A percentile compares a stretch with the other conserved stretches of the same genome.
These are phyloP conservation scores for Xylaria intraflava DNA, from an alignment of 495 filamentous ascomycete genomes.

Conservation along the genomic window DNA sequence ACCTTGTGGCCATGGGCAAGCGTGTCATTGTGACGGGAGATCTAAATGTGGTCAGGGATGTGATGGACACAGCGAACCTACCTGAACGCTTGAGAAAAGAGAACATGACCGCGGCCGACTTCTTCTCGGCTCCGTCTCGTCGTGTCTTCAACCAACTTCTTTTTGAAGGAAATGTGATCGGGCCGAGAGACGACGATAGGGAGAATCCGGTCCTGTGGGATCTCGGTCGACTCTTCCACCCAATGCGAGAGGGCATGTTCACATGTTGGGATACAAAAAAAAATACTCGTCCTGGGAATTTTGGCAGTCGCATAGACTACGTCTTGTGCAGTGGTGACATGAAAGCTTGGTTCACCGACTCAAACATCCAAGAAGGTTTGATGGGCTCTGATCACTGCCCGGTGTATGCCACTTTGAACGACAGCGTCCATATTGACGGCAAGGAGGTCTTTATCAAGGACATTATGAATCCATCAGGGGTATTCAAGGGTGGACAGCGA, in stretches of 20 bases:
- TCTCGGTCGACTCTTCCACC: conserved; percentile 78
- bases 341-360: conserved; percentile 74
- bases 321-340: conserved; percentile 76
- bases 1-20: conserved; percentile 74
- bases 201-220: conserved; percentile 76
- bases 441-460: conserved; percentile 54
- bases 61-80: conserved; percentile 66
- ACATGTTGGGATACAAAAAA: conserved; percentile 89
- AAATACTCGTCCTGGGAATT: conserved; percentile 85
- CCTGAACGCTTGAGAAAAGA: conserved; percentile 65
- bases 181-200: conserved; percentile 62
- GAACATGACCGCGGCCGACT: conserved; percentile 58
- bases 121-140: conserved; percentile 65
- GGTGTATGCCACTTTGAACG: conserved; percentile 72
- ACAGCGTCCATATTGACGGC: conserved; percentile 49
- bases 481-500: conserved; percentile 66
- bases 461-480: conserved; percentile 70
- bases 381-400: conserved; percentile 97
- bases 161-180: conserved; percentile 61
- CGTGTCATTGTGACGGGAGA: conserved; percentile 80
- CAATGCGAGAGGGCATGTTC: conserved; percentile 78
- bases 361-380: conserved; percentile 93
- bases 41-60: conserved; percentile 75
- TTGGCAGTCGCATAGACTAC: conserved; percentile 87
- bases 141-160: conserved; percentile 81